Evolutionary conservation across 1,284 basidiomycete genomes (phyloP).

Genomic region (Cutaneotrichosporon sp.): DNA sequence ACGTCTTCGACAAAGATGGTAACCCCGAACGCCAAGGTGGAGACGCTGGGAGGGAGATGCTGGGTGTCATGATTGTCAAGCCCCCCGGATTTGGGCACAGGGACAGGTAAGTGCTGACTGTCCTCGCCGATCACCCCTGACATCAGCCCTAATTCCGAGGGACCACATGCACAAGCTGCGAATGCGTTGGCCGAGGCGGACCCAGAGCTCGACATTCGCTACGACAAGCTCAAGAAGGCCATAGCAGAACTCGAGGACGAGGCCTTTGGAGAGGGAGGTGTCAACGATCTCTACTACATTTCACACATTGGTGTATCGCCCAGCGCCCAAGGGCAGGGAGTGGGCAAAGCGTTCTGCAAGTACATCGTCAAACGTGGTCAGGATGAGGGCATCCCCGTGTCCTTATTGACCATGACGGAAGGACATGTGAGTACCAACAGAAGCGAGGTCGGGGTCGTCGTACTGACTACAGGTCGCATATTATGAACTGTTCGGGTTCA

Average conservation of each 20-base stretch:
- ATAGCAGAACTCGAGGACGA: constrained; percentile 4
- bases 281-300: constrained; percentile 8
- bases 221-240: background rate
- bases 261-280: constrained; percentile 4
- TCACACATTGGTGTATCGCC: constrained; percentile 3
- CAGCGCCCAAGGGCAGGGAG: constrained; percentile 2
- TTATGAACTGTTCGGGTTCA: constrained; percentile 8
- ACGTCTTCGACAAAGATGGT: background rate
- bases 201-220: background rate
- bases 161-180: background rate
- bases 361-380: background rate
- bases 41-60: too few relatives aligned
- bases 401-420: constrained; percentile 10
- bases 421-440: constrained; percentile 3
- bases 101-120: background rate
- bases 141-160: background rate
- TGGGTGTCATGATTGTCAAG: constrained; percentile 9
- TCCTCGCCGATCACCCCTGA: too few relatives aligned
- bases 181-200: background rate
- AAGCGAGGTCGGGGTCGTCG: background rate
- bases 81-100: constrained; percentile 8
- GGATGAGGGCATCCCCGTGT: background rate
- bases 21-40: too few relatives aligned
- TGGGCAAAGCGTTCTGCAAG: constrained; percentile 1
- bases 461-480: constrained; percentile 2